Base-by-base conservation (phyloP, 75 land plant species). In the Gnetum montanum region DNA sequence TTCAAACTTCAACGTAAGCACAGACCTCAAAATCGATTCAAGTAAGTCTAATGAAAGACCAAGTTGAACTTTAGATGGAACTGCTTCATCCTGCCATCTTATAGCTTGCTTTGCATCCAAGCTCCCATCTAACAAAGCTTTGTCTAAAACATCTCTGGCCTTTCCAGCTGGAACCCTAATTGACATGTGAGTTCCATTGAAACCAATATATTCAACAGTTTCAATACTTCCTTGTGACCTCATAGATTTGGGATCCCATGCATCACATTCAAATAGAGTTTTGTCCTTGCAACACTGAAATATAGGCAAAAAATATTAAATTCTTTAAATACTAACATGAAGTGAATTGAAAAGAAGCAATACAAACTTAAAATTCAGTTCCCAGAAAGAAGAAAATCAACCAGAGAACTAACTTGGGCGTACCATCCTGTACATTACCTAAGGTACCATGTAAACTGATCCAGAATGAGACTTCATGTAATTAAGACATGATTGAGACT, bases 21-120 rank as follows among this genome's bases (percentile, higher is more conserved):
- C n/a, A 25, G 56, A 74, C 78, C 78, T 75, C 36, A 75, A 62
- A 41, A 75, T 31, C 38, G 78, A 60, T 66, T 75, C 78, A 38
- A 75, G 51, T 37, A 75, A 50, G 54, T 75, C 78, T 6, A 75
- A 40, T 31, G 68, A 64, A 36, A 75, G 55, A 29, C 78, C 78
- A 66, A 75, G 59, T 49, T 75, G 78, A 31, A 75, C 62, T 54
- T 71, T 75, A 18, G 57, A 65, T 15, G 71, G 78, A 57, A 75
- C 75, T 31, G 34, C 43, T 34, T 52, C 64, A 65, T 75, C 70
- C 38, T 70, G 69, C 78, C 78, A 75, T 25, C 66, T 54, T 31
- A 75, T 74, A 19, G 78, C 78, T 22, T 75, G 64, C 57, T 60
- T 65, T 15, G 78, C 78, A 71, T 75, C 75, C 63, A 75, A 43